phyloP scores from a whole-genome alignment of 805 yeast genomes.

The Kurtzmaniella cleridarum region DNA sequence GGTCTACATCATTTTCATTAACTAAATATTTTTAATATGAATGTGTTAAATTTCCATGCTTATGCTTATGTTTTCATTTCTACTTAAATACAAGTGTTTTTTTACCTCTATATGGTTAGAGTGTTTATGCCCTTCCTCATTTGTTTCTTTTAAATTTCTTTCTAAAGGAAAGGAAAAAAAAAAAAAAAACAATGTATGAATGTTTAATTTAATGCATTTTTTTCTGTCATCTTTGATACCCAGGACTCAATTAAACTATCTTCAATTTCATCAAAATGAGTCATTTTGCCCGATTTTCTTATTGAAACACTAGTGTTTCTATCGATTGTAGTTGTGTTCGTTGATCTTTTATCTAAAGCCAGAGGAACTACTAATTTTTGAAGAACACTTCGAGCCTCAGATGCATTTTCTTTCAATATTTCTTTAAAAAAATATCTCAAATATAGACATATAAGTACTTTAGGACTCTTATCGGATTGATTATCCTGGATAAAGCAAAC shows the following conservation, averaged over 20 bases:
- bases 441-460: slow-evolving; percentile 32
- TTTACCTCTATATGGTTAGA: no score
- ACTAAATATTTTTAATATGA: no score
- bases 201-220: not conserved
- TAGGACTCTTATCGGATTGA: slow-evolving; percentile 13
- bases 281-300: slow-evolving; percentile 5
- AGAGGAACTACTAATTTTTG: slow-evolving; percentile 33
- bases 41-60: not conserved
- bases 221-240: slow-evolving; percentile 30
- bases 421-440: slow-evolving; percentile 36
- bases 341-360: slow-evolving; percentile 7
- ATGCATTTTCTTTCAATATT: slow-evolving; percentile 8
- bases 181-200: no score
- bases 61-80: not conserved
- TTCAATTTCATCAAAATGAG: slow-evolving; percentile 35
- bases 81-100: no score
- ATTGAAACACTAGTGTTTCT: not conserved
- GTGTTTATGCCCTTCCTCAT: no score
- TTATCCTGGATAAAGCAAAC: slow-evolving; percentile 18
- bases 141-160: not conserved
- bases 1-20: no score
- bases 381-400: slow-evolving; percentile 12
- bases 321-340: slow-evolving; percentile 1
- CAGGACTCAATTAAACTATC: slow-evolving; percentile 35
- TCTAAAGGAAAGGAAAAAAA: no score